Evolutionary conservation across 1,284 basidiomycete species (phyloP), one percentile per base, ranked within the genome.

Genomic region (Malassezia cuniculi): DNA sequence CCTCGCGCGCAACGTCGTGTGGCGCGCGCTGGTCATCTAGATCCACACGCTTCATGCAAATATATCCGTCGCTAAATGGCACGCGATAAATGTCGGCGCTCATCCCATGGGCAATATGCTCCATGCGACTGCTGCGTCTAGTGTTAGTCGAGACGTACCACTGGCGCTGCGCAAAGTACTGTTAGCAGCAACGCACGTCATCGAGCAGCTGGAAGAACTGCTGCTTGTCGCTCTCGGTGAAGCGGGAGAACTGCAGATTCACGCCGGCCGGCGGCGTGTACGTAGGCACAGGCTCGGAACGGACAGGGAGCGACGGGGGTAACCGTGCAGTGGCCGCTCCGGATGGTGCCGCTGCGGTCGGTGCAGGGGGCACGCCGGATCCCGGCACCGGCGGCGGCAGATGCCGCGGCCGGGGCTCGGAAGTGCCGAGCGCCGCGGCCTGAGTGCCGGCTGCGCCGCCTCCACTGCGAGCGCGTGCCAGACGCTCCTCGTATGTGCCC

Each of bases 131-230:
- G 15, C 22, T 24, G 7, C 22, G 22, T 24, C 22, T 24, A 6
- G 22, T 11, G 11, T 24, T 6, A 6, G 7, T 24, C 22, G n/a
- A n/a, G n/a, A n/a, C 22, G 22, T 11, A 24, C 11, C 6, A 6
- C 22, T 24, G 22, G 22, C 11, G 22, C 22, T 24, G 6, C 22
- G 7, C 22, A 24, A 24, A 24, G 22, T 24, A 24, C 22, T 24
- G 22, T 11, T 11, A 6, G 22, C 11, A 24, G 16, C 10, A 14
- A 47, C 51, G 39, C 26, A 56, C 47, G 25, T 60, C 52, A 36
- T 61, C 57, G 11, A 64, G 48, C 11, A 60, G 37, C 12, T 36
- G 37, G 25, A 59, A 60, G 40, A 60, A 62, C 18, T 52, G 55
- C 8, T 45, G 33, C 31, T 61, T 59, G 37, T 61, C 56, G 14